A percentile compares a stretch with the other conserved stretches of the same genome.
phyloP scores from a whole-genome alignment of 2,329 filamentous ascomycete genomes.

The Botrytis sinoallii region DNA sequence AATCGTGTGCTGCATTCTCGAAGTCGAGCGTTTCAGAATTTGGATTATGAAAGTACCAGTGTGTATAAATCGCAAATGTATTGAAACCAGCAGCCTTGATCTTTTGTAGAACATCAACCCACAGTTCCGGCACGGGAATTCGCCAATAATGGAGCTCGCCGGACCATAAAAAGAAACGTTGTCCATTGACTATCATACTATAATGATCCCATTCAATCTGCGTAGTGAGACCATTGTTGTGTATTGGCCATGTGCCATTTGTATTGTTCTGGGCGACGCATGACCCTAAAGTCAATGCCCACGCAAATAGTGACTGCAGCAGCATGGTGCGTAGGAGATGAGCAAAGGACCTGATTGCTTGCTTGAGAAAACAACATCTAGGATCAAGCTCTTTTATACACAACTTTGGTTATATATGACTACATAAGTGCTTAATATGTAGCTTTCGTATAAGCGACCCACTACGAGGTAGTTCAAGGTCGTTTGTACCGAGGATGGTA shows the following conservation, averaged over 20 bases:
- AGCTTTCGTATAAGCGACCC: background rate
- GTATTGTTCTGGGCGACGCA: conserved; percentile 14
- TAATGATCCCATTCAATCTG: conserved; percentile 19
- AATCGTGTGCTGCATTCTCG: conserved; percentile 54
- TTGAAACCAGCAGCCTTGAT: conserved; percentile 74
- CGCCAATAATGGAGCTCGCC: conserved; percentile 49
- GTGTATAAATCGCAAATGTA: conserved; percentile 71
- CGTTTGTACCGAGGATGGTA: background rate
- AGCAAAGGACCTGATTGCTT: background rate
- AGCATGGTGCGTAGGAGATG: conserved; percentile 1
- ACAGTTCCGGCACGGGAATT: conserved; percentile 57
- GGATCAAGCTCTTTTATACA: conserved; percentile 4
- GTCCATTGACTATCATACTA: conserved; percentile 14
- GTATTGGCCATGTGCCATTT: conserved; percentile 14
- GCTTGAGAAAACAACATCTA: background rate
- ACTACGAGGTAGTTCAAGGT: background rate
- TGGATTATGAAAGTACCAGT: conserved; percentile 61
- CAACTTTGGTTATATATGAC: background rate
- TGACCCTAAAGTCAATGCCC: background rate
- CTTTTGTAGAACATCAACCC: conserved; percentile 76
- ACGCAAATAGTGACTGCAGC: conserved; percentile 6
- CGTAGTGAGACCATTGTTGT: conserved; percentile 18
- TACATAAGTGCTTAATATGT: background rate
- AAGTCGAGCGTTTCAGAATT: conserved; percentile 69
- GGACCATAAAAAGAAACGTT: conserved; percentile 16